phyloP scores from a whole-genome alignment of 345 rosid genomes.

The Luvunga scandens region DNA sequence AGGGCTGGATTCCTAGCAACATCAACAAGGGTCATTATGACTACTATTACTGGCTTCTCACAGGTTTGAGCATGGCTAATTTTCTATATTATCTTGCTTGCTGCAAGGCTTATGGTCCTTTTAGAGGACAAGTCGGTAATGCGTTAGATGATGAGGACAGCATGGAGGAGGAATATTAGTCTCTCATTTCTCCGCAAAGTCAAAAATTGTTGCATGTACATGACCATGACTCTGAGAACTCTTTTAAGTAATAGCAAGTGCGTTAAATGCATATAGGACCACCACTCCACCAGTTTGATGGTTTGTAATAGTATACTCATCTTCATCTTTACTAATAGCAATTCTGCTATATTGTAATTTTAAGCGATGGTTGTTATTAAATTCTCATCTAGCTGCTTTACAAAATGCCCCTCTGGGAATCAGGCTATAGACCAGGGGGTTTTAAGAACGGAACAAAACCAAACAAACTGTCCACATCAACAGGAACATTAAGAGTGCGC shows the following conservation, averaged over 20 bases:
- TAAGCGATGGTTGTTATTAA: too few species aligned
- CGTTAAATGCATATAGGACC: not conserved
- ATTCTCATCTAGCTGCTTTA: not conserved
- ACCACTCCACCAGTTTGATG: not conserved
- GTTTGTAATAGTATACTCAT: not conserved
- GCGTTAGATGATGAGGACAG: not conserved
- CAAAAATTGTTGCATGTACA: too few species aligned
- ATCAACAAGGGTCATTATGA: conserved; percentile 53
- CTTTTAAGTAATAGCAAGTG: not conserved
- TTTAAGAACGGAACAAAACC: conserved; percentile 57
- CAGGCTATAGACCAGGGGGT: conserved; percentile 78
- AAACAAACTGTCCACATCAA: conserved; percentile 58
- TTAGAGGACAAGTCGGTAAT: conserved; percentile 4
- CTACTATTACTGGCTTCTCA: conserved; percentile 47
- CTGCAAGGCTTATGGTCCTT: conserved; percentile 44
- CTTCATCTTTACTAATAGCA: too few species aligned
- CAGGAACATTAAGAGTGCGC: conserved; percentile 47
- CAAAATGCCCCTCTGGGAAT: not conserved
- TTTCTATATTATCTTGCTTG: conserved; percentile 35
- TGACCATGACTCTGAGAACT: too few species aligned
- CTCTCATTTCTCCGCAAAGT: not conserved
- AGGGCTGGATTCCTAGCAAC: conserved; percentile 48
- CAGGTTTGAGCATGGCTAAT: conserved; percentile 33
- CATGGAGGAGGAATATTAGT: not conserved
- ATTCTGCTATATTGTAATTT: too few species aligned